Percentiles rank a stretch among this genome's conserved stretches.
phyloP scores from a whole-genome alignment of 257 asterid species.

The Solanum rostratum region DNA sequence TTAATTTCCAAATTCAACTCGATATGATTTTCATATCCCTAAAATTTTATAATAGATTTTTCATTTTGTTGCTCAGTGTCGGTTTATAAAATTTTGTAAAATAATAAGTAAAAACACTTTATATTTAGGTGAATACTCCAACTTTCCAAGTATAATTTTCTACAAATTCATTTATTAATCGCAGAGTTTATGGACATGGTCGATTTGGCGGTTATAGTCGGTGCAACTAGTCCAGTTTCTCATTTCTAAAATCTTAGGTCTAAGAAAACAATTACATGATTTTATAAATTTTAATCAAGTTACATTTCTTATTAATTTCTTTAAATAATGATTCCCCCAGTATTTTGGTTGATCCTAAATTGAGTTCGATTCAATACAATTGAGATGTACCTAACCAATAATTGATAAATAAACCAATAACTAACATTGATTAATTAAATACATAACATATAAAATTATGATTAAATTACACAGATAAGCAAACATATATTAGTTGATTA shows the following conservation, averaged over 20 bases:
- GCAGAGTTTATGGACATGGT: background rate
- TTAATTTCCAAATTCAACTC: background rate
- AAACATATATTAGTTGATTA: too few relatives aligned
- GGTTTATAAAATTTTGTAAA: background rate
- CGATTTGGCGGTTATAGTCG: background rate
- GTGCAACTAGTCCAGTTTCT: background rate
- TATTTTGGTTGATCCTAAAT: background rate
- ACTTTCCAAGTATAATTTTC: background rate
- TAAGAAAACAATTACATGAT: background rate
- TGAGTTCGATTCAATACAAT: background rate
- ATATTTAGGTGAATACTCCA: background rate
- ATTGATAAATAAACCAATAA: background rate
- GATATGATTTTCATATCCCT: background rate
- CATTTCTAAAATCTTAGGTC: background rate
- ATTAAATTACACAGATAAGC: too few relatives aligned
- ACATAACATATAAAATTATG: background rate
- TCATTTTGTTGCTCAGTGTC: background rate
- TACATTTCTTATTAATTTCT: background rate
- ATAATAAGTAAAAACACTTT: background rate
- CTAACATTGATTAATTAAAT: background rate
- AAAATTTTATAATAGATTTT: background rate
- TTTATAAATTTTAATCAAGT: background rate
- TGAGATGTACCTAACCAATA: background rate
- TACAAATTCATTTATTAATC: background rate
- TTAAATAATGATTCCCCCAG: background rate